phyloP scores from a whole-genome alignment of 768 basidiomycete species.

The Hypsizygus marmoreus region DNA sequence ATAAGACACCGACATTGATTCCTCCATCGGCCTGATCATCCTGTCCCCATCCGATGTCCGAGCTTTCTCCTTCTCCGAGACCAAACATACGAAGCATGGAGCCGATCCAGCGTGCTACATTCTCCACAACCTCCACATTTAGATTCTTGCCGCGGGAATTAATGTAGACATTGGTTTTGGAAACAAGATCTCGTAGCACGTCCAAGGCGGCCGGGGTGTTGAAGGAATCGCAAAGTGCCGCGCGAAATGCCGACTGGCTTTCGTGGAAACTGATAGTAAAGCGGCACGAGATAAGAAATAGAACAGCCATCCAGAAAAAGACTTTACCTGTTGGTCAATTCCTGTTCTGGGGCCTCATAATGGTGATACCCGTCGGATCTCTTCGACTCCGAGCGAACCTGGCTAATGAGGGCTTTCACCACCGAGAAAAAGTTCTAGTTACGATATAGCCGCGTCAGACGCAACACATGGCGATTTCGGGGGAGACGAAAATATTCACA shows the following conservation, averaged over 20 bases:
- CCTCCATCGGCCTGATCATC: conserved; percentile 45
- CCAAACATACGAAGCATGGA: conserved; percentile 80
- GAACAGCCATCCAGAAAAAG: not conserved
- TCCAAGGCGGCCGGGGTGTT: conserved; percentile 87
- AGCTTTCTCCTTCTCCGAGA: conserved; percentile 66
- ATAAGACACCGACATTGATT: conserved; percentile 49
- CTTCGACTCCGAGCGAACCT: conserved; percentile 46
- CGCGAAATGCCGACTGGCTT: conserved; percentile 77
- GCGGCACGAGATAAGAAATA: conserved; percentile 9
- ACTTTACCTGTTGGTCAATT: conserved; percentile 62
- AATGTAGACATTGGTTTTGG: conserved; percentile 87
- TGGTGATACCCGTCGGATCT: conserved; percentile 64
- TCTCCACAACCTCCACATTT: conserved; percentile 65
- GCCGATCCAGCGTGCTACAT: conserved; percentile 68
- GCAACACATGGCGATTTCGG: conserved; percentile 4
- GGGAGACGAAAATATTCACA: conserved; percentile 45
- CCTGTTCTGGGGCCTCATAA: conserved; percentile 66
- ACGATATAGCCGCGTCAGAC: conserved; percentile 10
- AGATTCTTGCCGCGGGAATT: conserved; percentile 58
- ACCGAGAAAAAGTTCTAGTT: conserved; percentile 90
- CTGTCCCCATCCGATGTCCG: conserved; percentile 87
- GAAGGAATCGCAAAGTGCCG: conserved; percentile 93
- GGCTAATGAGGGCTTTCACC: conserved; percentile 78
- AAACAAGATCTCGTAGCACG: conserved; percentile 78
- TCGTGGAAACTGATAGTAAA: conserved; percentile 59